Evolutionary conservation across 176 grass and related monocot genomes (phyloP), one percentile per base, ranked within the genome.

Genomic region (Triticum timopheevii): DNA sequence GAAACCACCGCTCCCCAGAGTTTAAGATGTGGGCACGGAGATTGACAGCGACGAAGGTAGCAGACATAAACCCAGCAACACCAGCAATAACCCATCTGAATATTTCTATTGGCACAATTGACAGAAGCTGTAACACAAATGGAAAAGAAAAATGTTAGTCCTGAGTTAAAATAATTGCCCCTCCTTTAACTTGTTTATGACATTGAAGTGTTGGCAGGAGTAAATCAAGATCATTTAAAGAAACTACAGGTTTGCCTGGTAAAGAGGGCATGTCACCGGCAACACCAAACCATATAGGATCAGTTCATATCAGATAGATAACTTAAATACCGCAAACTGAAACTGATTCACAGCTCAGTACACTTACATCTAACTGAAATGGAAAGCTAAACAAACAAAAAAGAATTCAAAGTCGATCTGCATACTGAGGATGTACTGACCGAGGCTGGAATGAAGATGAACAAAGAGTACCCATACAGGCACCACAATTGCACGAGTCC

Each of bases 31-130:
- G 97, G 13, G 94, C 89, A 8, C 89, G 89, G 68, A 99, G 90
- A 82, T 99, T 99, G 66, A 99, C 85, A 49, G 97, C 94, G 36
- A 99, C 92, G 10, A 99, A 99, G 84, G 94, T 94, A 77, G 97
- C 94, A 61, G 97, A 99, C 94, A 97, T 97, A 78, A 97, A 97
- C 61, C 97, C 97, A 8, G 97, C 92, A 6, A 93, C 90, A 3
- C 92, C 94, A 72, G 86, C 92, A 80, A 99, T 91, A 83, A 94
- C 76, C 97, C 97, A 99, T 86, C 97, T 96, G 97, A 99, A 97
- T 82, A 97, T 99, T 91, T 99, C 97, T 68, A 96, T 80, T 20
- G 97, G 97, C 68, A 99, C 86, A 85, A 99, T 92, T 9, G 97
- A 99, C 52, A 99, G 90, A 58, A 93, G 93, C 97, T 99, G 88